Percentiles rank a stretch among this genome's conserved stretches.
Conservation (phyloP, 352 stramenopile genomes). For the Phytophthora brassicae region DNA sequence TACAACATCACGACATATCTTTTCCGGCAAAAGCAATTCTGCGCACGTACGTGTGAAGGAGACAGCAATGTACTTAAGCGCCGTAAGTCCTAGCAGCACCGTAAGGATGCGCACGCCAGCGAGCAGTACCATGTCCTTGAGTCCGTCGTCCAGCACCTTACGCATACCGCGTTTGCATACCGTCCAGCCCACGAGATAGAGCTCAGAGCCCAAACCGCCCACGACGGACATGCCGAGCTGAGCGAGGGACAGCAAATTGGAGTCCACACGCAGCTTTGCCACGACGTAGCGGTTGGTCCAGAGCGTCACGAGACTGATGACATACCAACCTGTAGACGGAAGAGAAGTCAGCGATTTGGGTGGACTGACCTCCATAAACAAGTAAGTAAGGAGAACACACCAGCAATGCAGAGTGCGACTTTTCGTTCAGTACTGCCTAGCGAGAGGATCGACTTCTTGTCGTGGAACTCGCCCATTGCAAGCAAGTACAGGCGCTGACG, state of each 20-base stretch:
- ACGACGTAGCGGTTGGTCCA: constrained; percentile 88
- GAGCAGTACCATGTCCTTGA: constrained; percentile 87
- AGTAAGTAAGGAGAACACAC: constrained; percentile 33
- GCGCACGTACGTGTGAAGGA: constrained; percentile 81
- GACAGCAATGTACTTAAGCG: constrained; percentile 91
- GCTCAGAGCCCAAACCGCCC: constrained; percentile 64
- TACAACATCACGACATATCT: constrained; percentile 16
- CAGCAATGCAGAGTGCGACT: constrained; percentile 59
- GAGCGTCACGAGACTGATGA: constrained; percentile 77
- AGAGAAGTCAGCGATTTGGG: constrained; percentile 8
- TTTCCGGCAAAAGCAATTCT: constrained; percentile 2
- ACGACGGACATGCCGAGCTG: constrained; percentile 82
- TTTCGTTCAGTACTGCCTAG: constrained; percentile 49
- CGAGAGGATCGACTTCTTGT: constrained; percentile 31
- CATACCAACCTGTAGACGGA: constrained; percentile 63
- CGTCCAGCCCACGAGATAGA: constrained; percentile 72
- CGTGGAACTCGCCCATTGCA: constrained; percentile 27
- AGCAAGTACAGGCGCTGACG: constrained; percentile 8
- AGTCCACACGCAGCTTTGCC: constrained; percentile 71
- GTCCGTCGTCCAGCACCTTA: constrained; percentile 56
- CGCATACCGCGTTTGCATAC: constrained; percentile 49
- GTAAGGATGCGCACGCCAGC: constrained; percentile 83
- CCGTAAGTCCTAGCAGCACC: constrained; percentile 87
- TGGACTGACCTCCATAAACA: not conserved
- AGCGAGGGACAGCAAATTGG: constrained; percentile 73